A percentile compares a stretch with the other conserved stretches of the same genome.
Conservation (phyloP, 441 rosid species). For the Lepidium campestre region DNA sequence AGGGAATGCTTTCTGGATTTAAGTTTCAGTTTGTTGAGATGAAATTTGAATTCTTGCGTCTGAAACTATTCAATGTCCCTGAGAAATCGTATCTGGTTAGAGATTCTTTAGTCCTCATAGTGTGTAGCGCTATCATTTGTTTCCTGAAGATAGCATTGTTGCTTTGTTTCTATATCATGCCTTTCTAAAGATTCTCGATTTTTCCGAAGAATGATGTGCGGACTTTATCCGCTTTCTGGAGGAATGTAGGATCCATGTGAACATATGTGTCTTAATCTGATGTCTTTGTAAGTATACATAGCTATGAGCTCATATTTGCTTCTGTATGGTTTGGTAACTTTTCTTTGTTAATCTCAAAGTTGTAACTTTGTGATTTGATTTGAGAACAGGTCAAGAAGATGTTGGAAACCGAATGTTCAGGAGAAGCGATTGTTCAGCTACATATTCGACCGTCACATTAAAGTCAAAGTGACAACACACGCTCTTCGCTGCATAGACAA, state of each 20-base stretch:
- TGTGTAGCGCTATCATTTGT: background rate
- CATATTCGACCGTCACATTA: slow-evolving; percentile 81
- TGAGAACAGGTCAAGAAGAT: slow-evolving; percentile 60
- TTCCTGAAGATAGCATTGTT: background rate
- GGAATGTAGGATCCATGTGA: background rate
- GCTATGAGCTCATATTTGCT: background rate
- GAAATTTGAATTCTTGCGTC: background rate
- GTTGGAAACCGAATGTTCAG: slow-evolving; percentile 96
- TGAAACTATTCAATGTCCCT: background rate
- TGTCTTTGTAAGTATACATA: background rate
- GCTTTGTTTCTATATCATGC: background rate
- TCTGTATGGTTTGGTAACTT: background rate
- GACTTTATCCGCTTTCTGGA: background rate
- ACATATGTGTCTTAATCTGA: background rate
- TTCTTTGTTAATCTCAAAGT: background rate
- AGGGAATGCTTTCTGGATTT: background rate
- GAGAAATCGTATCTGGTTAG: background rate
- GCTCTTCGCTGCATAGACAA: slow-evolving; percentile 96
- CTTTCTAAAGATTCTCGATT: background rate
- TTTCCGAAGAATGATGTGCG: background rate
- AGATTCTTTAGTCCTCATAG: background rate
- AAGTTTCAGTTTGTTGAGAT: background rate
- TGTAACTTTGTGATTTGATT: slow-evolving; percentile 13
- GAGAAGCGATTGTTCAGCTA: slow-evolving; percentile 90
- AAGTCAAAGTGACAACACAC: slow-evolving; percentile 78